These are phyloP conservation scores for Solanum sparsipilum DNA, from an alignment of 257 asterid species.

Conservation along the genomic window DNA sequence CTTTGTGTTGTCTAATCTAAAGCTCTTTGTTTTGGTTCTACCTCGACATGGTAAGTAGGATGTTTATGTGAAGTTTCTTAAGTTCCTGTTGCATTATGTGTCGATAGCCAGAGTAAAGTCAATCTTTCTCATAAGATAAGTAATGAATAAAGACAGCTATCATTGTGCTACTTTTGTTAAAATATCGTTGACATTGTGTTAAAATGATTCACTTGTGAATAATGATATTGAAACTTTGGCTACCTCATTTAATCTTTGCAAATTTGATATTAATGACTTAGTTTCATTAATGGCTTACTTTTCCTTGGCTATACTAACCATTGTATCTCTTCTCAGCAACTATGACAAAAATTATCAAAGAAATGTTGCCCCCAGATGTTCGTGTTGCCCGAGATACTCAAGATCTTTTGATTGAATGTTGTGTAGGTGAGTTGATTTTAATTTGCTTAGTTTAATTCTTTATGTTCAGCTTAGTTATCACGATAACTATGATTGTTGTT, in stretches of 20 bases:
- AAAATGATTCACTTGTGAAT: neutral
- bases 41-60: neutral
- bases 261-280: neutral
- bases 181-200: neutral
- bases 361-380: constrained; percentile 98
- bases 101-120: neutral
- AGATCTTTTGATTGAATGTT: constrained; percentile 94
- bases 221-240: neutral
- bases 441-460: neutral
- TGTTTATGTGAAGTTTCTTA: neutral
- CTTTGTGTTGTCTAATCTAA: neutral
- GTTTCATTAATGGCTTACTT: neutral
- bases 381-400: constrained; percentile 98
- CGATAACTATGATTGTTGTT: neutral
- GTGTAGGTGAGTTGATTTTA: constrained; percentile 55
- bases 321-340: constrained; percentile 21
- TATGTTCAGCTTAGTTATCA: neutral
- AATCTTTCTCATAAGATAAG: neutral
- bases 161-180: neutral
- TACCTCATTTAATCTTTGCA: neutral
- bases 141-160: neutral
- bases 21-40: neutral
- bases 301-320: neutral
- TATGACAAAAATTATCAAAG: constrained; percentile 44
- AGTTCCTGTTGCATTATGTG: neutral